Base-by-base conservation (phyloP, 2,329 filamentous ascomycete species). In the Cercospora nicotianae region DNA sequence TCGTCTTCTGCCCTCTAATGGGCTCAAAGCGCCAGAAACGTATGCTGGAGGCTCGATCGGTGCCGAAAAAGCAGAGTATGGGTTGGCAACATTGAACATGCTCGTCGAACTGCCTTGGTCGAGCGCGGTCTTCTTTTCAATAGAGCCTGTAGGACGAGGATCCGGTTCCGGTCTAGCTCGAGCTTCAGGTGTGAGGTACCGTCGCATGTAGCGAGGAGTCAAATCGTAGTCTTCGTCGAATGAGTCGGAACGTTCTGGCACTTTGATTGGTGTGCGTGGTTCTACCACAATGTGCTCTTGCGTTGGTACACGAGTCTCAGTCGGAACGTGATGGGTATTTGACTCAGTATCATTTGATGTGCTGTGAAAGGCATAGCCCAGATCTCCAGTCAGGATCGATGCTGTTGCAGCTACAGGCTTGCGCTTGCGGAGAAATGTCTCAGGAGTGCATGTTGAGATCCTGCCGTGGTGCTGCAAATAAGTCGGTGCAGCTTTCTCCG, bases 221-320 rank as follows among this genome's bases (percentile, higher is more conserved):
- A 60, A 42, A 20, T 60, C 58, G 13, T 60, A 26, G 18, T 39
- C n/a, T 28, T 60, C 58, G 23, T 60, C 58, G 58, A 60, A 60
- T n/a, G 30, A 6, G 16, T 60, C 30, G 5, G 33, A 33, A 60
- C 33, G 58, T 5, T 36, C 18, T 45, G 58, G 58, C 23, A 55
- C 48, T 16, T 23, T n/a, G 3, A 28, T 8, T n/a, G 23, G 23
- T 28, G 48, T 55, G 6, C 16, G 48, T 12, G 23, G 23, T 26
- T 9, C 48, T 28, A 23, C n/a, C 6, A 13, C 48, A 16, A 13
- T 13, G 23, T 12, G 26, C 48, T 55, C 48, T 7, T 26, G 23
- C 16, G 5, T n/a, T 16, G 3, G 7, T 9, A 9, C 3, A 26
- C 48, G 9, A 7, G 48, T n/a, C 23, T 23, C 13, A 8, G 13